These are phyloP conservation scores for Lactifluus subvellereus DNA, from an alignment of 768 basidiomycete genomes.

Conservation along the genomic window DNA sequence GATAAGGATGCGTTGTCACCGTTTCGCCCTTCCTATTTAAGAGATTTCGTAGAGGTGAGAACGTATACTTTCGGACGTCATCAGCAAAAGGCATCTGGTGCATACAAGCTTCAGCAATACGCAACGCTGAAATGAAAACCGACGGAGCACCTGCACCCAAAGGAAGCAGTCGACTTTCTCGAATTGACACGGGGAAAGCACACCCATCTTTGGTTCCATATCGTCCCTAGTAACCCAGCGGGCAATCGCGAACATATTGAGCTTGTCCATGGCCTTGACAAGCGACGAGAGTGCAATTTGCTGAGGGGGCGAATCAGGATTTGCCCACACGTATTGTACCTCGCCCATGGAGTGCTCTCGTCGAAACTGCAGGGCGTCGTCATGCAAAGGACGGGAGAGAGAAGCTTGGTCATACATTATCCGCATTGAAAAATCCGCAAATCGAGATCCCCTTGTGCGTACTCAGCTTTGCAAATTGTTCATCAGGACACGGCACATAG, in stretches of 20 bases:
- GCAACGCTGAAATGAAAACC: background rate
- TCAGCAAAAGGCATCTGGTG: conserved; percentile 90
- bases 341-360: conserved; percentile 81
- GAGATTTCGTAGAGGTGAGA: conserved; percentile 71
- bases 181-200: conserved; percentile 57
- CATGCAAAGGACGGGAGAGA: background rate
- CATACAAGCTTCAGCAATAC: background rate
- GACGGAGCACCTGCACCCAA: conserved; percentile 67
- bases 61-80: conserved; percentile 82
- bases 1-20: conserved; percentile 69
- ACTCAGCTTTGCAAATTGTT: conserved; percentile 67
- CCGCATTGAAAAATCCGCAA: conserved; percentile 68
- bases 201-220: conserved; percentile 80
- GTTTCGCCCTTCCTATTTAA: conserved; percentile 69
- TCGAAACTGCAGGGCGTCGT: conserved; percentile 52
- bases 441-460: conserved; percentile 85
- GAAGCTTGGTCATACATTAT: conserved; percentile 45
- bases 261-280: conserved; percentile 69
- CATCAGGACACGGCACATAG: conserved; percentile 81
- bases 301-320: conserved; percentile 54
- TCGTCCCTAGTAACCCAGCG: conserved; percentile 74
- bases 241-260: conserved; percentile 67
- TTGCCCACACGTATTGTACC: conserved; percentile 79
- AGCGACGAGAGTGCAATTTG: conserved; percentile 87
- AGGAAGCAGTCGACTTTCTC: conserved; percentile 72